Conservation (phyloP, 306 rosid species). For the Lathyrus aphaca region DNA sequence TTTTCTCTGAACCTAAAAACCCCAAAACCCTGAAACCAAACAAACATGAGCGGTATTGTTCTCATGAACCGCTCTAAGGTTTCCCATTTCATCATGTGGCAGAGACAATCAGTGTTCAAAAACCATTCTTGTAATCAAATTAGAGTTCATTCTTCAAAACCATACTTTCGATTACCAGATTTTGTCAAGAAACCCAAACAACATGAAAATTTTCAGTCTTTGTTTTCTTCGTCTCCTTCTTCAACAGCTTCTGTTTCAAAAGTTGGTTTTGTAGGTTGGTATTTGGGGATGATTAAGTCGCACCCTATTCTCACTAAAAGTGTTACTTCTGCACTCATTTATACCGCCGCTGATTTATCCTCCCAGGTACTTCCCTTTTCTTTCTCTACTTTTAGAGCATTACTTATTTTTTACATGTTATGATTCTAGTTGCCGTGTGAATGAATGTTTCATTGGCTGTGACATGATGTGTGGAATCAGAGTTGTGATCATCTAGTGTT, state of each 20-base stretch:
- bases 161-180: slow-evolving; percentile 50
- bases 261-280: slow-evolving; percentile 73
- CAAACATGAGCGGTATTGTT: slow-evolving; percentile 48
- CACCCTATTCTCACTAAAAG: slow-evolving; percentile 77
- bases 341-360: slow-evolving; percentile 81
- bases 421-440: slow-evolving; percentile 25
- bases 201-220: slow-evolving; percentile 46
- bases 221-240: slow-evolving; percentile 47
- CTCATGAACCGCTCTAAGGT: slow-evolving; percentile 34
- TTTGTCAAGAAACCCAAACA: slow-evolving; percentile 48
- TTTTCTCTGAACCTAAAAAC: slow-evolving; percentile 4
- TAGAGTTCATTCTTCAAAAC: slow-evolving; percentile 40
- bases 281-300: slow-evolving; percentile 69
- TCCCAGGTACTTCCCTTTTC: slow-evolving; percentile 59
- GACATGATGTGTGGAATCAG: slow-evolving; percentile 23
- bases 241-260: slow-evolving; percentile 44
- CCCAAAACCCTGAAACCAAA: slow-evolving; percentile 19
- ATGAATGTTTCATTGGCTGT: slow-evolving; percentile 20
- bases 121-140: slow-evolving; percentile 36
- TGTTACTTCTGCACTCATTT: slow-evolving; percentile 70
- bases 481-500: not conserved
- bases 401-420: not conserved
- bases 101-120: slow-evolving; percentile 35
- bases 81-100: slow-evolving; percentile 39
- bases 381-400: not conserved